Evolutionary conservation across 176 grass and related monocot species (phyloP), one percentile per base, ranked within the genome.

Genomic region (Cenchrus fungigraminus): DNA sequence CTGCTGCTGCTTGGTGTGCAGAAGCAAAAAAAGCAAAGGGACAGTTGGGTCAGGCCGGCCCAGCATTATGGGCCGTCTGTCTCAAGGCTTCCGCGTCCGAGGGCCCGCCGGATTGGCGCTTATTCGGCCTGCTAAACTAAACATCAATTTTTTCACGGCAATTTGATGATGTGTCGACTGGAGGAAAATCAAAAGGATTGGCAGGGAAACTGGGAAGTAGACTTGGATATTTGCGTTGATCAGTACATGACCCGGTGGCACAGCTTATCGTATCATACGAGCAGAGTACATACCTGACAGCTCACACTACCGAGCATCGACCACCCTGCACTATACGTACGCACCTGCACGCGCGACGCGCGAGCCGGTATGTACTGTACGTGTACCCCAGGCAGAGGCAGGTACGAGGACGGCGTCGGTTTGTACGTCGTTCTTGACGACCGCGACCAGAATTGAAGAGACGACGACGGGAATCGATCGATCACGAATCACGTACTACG

Each of bases 381-480:
- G 4, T 40, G 37, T 9, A 31, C 77, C 19, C 16, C 77, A 65
- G 16, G 14, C 19, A 81, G 31, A 81, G 31, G 79, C 40, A 55
- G 63, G 2, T 4, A 9, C 55, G 44, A 42, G 49, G 67, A 69
- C 79, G 68, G 65, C 65, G 51, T 81, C 65, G 65, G 79, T 70
- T 81, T 70, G 51, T 70, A 57, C 65, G 79, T 81, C 65, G 79
- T 58, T 44, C 52, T 55, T 81, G 64, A 17, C 19, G 22, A 51
- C 50, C 3, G 61, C 47, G 46, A 66, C 62, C 78, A 40, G 28
- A 79, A 67, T 66, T 79, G 37, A 52, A 52, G 25, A 34, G 61
- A 79, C 6, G 16, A 1, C 0, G 45, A 46, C 45, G 6, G 45
- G 45, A 40, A 40, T 40, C 45, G 47, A 29, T 17, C 20, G 47